A percentile compares a stretch with the other conserved stretches of the same genome.
Evolutionary conservation across 345 rosid genomes (phyloP).

Genomic region (Citrus hindsii): DNA sequence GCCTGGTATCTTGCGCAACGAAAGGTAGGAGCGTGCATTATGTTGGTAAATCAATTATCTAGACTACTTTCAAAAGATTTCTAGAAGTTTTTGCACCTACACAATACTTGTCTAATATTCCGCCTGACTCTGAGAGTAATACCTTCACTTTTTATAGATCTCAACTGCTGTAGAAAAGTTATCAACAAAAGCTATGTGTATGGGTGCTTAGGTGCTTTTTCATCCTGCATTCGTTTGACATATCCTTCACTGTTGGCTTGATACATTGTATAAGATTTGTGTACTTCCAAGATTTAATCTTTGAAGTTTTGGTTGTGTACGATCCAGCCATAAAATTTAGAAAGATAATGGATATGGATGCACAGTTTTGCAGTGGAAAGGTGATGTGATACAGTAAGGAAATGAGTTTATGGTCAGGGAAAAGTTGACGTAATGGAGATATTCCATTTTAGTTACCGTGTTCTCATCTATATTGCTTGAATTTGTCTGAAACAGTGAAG

Average conservation of each 20-base stretch:
- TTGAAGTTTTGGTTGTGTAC: background rate
- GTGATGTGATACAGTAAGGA: background rate
- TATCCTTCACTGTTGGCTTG: background rate
- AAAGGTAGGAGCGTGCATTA: too few species aligned
- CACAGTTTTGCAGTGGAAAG: background rate
- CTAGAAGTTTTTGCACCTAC: too few species aligned
- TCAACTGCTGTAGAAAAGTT: background rate
- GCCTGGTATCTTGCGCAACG: too few species aligned
- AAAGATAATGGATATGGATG: background rate
- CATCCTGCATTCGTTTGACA: too few species aligned
- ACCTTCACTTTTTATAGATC: background rate
- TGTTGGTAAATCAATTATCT: too few species aligned
- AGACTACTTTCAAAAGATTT: too few species aligned
- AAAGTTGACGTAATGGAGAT: background rate
- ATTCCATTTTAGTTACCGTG: background rate
- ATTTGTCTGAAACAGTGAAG: background rate
- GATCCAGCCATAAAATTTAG: background rate
- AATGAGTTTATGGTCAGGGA: background rate
- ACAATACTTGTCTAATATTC: too few species aligned
- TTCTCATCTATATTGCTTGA: background rate
- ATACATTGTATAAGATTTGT: background rate
- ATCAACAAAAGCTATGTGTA: background rate
- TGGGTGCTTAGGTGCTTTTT: background rate
- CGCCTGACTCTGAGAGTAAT: too few species aligned
- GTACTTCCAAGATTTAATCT: background rate